Evolutionary conservation across 139 green algal species (phyloP).

Genomic region (Picochlorum sp.): DNA sequence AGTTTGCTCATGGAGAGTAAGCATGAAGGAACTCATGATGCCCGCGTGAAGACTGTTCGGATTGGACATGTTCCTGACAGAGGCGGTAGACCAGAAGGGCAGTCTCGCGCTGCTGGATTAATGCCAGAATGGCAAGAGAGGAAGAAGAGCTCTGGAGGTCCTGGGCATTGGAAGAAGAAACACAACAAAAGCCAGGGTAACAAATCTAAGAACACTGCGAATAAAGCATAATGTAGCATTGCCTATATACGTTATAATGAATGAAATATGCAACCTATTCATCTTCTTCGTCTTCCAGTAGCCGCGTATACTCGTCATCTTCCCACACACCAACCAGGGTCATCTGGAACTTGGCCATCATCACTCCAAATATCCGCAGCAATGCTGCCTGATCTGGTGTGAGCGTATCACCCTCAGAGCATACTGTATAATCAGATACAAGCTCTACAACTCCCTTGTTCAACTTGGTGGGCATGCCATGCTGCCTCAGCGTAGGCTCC

Average conservation of each 20-base stretch:
- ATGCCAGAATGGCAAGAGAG: conserved; percentile 13
- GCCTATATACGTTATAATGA: conserved; percentile 1
- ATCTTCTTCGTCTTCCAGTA: conserved; percentile 7
- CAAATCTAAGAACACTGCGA: neutral
- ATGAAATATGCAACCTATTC: conserved; percentile 2
- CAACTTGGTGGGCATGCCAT: conserved; percentile 86
- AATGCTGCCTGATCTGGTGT: conserved; percentile 69
- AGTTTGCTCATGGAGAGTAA: conserved; percentile 25
- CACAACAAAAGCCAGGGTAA: neutral
- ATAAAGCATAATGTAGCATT: conserved; percentile 5
- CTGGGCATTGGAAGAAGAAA: conserved; percentile 1
- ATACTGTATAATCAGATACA: conserved; percentile 61
- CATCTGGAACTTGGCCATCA: conserved; percentile 75
- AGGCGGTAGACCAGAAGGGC: conserved; percentile 34
- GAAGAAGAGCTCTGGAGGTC: neutral
- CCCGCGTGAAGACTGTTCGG: conserved; percentile 41
- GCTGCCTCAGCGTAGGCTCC: conserved; percentile 83
- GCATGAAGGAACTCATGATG: conserved; percentile 17
- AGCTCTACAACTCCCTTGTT: conserved; percentile 89
- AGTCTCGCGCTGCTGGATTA: conserved; percentile 28
- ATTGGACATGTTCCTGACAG: conserved; percentile 57
- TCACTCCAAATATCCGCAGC: conserved; percentile 75
- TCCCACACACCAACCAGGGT: conserved; percentile 55
- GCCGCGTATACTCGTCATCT: conserved; percentile 7
- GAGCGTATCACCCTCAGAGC: conserved; percentile 56